Conservation (phyloP, 2,329 filamentous ascomycete species). For the Colletotrichum sp. region DNA sequence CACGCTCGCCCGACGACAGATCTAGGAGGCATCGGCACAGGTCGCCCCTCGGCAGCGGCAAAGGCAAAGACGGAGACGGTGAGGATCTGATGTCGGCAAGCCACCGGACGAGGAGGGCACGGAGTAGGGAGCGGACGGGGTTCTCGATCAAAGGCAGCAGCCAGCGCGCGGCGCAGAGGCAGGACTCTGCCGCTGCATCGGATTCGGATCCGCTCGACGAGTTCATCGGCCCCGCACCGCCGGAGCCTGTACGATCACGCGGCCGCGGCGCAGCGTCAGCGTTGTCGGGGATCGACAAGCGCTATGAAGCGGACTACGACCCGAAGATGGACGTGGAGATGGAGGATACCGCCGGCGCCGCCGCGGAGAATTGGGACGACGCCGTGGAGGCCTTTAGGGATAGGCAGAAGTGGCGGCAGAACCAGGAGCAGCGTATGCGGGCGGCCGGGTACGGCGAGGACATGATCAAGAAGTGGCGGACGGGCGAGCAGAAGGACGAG, state of each 20-base stretch:
- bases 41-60: slow-evolving; percentile 21
- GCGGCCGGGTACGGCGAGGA: slow-evolving; percentile 80
- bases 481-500: slow-evolving; percentile 52
- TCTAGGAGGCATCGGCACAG: slow-evolving; percentile 34
- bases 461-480: slow-evolving; percentile 75
- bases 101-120: not conserved
- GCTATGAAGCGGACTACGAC: slow-evolving; percentile 73
- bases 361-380: slow-evolving; percentile 72
- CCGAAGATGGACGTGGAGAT: slow-evolving; percentile 60
- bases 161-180: not conserved
- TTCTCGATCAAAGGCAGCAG: slow-evolving; percentile 2
- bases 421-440: slow-evolving; percentile 76
- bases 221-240: slow-evolving; percentile 76
- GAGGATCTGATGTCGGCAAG: not conserved
- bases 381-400: slow-evolving; percentile 80
- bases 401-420: slow-evolving; percentile 76
- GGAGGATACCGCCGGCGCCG: slow-evolving; percentile 52
- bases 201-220: slow-evolving; percentile 77
- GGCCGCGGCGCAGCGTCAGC: slow-evolving; percentile 71
- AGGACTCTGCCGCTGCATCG: slow-evolving; percentile 30
- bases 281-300: slow-evolving; percentile 74
- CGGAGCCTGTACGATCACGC: slow-evolving; percentile 57
- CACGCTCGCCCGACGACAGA: slow-evolving; percentile 33
- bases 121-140: not conserved
- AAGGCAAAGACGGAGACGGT: slow-evolving; percentile 12